Evolutionary conservation across 2,329 filamentous ascomycete species (phyloP), one percentile per base, ranked within the genome.

Genomic region (Aspergillus vadensis): DNA sequence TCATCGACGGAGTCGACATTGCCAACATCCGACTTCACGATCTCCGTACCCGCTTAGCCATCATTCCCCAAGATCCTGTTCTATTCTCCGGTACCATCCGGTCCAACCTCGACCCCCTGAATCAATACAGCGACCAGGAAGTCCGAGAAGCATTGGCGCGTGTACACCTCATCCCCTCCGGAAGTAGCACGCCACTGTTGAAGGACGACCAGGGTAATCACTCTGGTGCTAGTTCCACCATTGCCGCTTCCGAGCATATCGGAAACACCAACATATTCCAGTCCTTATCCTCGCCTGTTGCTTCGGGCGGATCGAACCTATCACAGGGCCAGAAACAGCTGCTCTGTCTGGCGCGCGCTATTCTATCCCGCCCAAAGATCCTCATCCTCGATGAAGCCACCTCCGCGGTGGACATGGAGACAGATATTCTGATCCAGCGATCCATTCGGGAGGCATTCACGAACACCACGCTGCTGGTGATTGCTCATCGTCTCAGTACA

Each of bases 331-430:
- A 75, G 49, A 63, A 70, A 2, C 72, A 75, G 57, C 66, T 74
- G 0, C 65, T 74, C 1, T 73, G 70, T 39, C 68, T 74, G 1
- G 69, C 72, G 0, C 70, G 72, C 15, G 70, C 70, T 47, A 91
- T 92, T 67, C 86, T 92, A 23, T 82, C 86, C 0, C 83, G 88
- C 0, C 90, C 90, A 4, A 89, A 90, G 71, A 86, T 94, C 67
- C 89, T 94, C 85, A 86, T 93, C 1, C 83, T 93, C 1, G 91
- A 94, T 71, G 91, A 94, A 77, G 90, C 91, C 0, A 94, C 91
- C 0, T 88, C 86, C 3, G 89, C 90, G 0, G 89, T 93, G 4
- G 90, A 93, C 73, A 91, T 91, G 87, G 81, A 83, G 43, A 92
- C 90, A 0, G 90, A 93, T 72, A 80, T 83, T 1, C 82, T 91